Conservation (phyloP, 2,329 filamentous ascomycete genomes). For the Penicillium sp. region DNA sequence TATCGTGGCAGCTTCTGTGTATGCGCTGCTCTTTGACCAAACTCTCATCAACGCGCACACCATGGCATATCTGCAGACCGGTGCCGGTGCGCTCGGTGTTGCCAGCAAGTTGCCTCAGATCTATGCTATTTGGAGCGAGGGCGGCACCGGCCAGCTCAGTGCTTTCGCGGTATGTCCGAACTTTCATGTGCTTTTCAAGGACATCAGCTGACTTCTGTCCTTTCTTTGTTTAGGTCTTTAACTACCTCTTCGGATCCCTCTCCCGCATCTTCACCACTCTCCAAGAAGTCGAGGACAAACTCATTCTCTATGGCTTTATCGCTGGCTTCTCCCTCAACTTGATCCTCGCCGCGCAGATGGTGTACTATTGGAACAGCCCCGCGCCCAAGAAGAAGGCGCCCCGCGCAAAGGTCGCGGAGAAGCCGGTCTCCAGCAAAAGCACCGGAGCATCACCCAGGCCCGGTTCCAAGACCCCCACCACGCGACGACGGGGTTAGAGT, state of each 20-base stretch:
- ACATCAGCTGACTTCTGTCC: background rate
- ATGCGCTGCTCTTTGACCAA: conserved; percentile 67
- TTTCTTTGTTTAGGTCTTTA: conserved; percentile 73
- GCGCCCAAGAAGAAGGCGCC: conserved; percentile 42
- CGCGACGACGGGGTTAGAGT: conserved; percentile 55
- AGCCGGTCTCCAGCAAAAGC: conserved; percentile 37
- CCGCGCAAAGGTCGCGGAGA: conserved; percentile 31
- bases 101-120: conserved; percentile 96
- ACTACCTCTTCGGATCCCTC: conserved; percentile 90
- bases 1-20: conserved; percentile 68
- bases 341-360: conserved; percentile 83
- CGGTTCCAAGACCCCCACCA: conserved; percentile 54
- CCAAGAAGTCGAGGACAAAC: conserved; percentile 93
- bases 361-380: conserved; percentile 88
- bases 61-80: conserved; percentile 77
- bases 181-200: background rate
- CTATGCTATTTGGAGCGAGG: conserved; percentile 77
- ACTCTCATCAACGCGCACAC: conserved; percentile 65
- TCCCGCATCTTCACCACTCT: conserved; percentile 96
- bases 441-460: conserved; percentile 47
- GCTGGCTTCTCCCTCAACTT: conserved; percentile 89
- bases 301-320: conserved; percentile 93
- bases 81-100: conserved; percentile 78
- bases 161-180: conserved; percentile 79
- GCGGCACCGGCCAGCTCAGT: conserved; percentile 91